Conservation (phyloP, 139 green algal species). For the Marvania coccoides region DNA sequence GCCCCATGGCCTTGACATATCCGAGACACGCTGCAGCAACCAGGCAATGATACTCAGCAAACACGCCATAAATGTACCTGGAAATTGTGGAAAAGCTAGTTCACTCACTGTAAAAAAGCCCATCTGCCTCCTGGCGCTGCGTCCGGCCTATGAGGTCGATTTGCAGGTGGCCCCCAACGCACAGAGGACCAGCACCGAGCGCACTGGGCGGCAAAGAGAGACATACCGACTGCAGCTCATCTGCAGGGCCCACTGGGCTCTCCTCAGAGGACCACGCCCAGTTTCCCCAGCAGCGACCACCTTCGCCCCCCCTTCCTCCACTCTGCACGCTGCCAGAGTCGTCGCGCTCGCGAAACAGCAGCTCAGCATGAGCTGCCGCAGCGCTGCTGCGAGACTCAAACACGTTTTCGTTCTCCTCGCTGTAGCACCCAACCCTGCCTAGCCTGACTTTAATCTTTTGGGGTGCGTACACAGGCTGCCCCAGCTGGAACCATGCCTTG, state of each 20-base stretch:
- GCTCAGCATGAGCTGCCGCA: too few relatives aligned
- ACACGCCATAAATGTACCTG: too few relatives aligned
- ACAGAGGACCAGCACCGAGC: too few relatives aligned
- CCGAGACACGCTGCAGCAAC: constrained; percentile 23
- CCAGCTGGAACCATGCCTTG: constrained; percentile 29
- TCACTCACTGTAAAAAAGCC: constrained; percentile 26
- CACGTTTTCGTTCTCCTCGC: too few relatives aligned
- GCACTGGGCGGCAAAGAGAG: background rate
- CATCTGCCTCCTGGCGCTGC: constrained; percentile 22
- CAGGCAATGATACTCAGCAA: too few relatives aligned
- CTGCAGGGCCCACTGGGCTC: background rate
- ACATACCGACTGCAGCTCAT: background rate
- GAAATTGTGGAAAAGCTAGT: too few relatives aligned
- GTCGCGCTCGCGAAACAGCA: too few relatives aligned
- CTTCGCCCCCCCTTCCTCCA: too few relatives aligned
- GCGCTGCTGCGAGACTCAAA: too few relatives aligned
- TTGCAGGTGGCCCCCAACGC: background rate
- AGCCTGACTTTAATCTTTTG: constrained; percentile 15
- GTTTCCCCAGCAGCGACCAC: too few relatives aligned
- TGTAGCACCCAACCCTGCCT: constrained; percentile 21
- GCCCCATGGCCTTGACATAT: constrained; percentile 10
- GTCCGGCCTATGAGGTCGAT: constrained; percentile 25
- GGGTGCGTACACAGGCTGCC: constrained; percentile 23
- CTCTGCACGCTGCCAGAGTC: too few relatives aligned
- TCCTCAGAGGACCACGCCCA: too few relatives aligned